Evolutionary conservation across 345 rosid genomes (phyloP).

Genomic region (Moricandia arvensis): DNA sequence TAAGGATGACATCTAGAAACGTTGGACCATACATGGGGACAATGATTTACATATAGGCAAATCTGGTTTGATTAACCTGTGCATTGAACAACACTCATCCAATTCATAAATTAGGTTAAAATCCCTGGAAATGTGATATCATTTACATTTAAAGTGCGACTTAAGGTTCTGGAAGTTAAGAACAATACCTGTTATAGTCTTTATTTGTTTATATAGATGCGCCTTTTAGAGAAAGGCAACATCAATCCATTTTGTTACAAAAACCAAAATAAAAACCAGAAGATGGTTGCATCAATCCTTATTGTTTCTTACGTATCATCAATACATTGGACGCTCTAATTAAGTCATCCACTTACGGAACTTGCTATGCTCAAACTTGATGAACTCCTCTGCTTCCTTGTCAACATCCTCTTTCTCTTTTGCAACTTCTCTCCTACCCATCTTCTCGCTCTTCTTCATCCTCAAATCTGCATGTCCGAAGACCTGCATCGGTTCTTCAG

Average conservation of each 20-base stretch:
- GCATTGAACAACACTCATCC: neutral
- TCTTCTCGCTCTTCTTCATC: conserved; percentile 24
- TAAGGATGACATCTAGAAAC: neutral
- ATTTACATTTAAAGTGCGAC: neutral
- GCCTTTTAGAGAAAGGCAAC: neutral
- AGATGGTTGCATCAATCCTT: neutral
- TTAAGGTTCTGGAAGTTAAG: neutral
- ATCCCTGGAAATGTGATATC: neutral
- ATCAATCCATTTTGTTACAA: conserved; percentile 17
- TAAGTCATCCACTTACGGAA: conserved; percentile 35
- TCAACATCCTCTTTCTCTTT: conserved; percentile 42
- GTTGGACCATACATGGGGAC: neutral
- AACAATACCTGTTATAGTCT: conserved; percentile 1
- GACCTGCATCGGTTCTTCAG: conserved; percentile 23
- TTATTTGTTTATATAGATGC: conserved; percentile 9
- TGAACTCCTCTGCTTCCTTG: conserved; percentile 62
- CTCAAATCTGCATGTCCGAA: conserved; percentile 12
- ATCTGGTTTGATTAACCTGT: neutral
- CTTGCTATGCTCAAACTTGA: conserved; percentile 56
- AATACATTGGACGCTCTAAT: neutral
- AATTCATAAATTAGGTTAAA: neutral
- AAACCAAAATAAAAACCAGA: neutral
- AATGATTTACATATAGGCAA: neutral
- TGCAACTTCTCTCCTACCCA: conserved; percentile 6
- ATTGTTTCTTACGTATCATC: neutral